Conservation (phyloP, 257 asterid genomes). For the Vinca minor region DNA sequence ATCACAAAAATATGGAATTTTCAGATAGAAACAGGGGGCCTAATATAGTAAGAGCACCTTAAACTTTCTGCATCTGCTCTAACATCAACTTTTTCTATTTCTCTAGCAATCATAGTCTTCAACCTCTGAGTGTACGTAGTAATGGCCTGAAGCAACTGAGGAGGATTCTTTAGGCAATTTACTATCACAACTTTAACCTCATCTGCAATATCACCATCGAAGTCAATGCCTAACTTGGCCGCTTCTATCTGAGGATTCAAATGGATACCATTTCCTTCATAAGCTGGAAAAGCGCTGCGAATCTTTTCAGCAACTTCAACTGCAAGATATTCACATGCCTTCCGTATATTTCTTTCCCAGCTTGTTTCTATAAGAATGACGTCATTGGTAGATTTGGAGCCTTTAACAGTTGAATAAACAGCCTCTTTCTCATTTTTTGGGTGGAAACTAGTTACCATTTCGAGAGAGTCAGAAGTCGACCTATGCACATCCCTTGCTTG, state of each 20-base stretch:
- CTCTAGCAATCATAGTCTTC: constrained; percentile 52
- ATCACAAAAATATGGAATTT: background rate
- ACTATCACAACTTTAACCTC: constrained; percentile 61
- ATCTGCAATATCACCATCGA: constrained; percentile 58
- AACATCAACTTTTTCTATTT: constrained; percentile 73
- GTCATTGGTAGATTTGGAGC: constrained; percentile 59
- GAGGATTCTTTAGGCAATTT: constrained; percentile 74
- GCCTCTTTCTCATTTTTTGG: constrained; percentile 44
- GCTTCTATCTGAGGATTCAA: constrained; percentile 63
- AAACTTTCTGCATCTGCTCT: constrained; percentile 96
- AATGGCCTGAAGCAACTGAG: constrained; percentile 79
- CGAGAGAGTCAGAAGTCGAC: constrained; percentile 48
- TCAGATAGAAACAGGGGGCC: background rate
- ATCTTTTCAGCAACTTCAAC: constrained; percentile 64
- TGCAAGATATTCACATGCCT: constrained; percentile 82
- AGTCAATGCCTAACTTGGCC: constrained; percentile 65
- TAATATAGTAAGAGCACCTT: constrained; percentile 42
- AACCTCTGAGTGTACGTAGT: constrained; percentile 71
- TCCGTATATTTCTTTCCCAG: constrained; percentile 76
- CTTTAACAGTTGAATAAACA: constrained; percentile 31
- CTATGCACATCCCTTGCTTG: constrained; percentile 80
- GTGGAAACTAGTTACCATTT: constrained; percentile 71
- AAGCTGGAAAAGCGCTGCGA: constrained; percentile 76
- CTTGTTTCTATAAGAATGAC: constrained; percentile 81
- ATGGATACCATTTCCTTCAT: constrained; percentile 85